Evolutionary conservation across 2,329 filamentous ascomycete species (phyloP).

Genomic region (Chaetomiaceae sp.): DNA sequence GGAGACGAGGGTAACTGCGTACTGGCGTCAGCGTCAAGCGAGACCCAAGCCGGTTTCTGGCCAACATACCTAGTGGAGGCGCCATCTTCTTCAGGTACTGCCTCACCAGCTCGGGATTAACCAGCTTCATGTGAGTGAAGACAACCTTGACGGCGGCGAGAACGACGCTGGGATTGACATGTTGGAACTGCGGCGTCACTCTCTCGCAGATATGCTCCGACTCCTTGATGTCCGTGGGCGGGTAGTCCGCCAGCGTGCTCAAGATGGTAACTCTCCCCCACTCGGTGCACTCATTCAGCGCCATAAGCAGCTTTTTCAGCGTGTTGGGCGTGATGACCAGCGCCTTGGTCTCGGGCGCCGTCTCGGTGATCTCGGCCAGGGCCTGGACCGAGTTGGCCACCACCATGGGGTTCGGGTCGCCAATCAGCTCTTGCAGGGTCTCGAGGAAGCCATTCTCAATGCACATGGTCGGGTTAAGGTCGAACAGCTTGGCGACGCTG

Average conservation of each 20-base stretch:
- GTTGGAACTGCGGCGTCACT: constrained; percentile 94
- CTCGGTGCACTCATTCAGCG: constrained; percentile 95
- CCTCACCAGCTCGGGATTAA: constrained; percentile 70
- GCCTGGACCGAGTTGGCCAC: constrained; percentile 96
- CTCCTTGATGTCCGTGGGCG: constrained; percentile 82
- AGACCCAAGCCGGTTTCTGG: not conserved
- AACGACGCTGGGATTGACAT: constrained; percentile 95
- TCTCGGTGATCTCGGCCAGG: constrained; percentile 82
- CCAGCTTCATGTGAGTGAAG: constrained; percentile 87
- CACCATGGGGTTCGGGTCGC: constrained; percentile 97
- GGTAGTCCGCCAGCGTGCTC: constrained; percentile 82
- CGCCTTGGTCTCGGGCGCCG: constrained; percentile 83
- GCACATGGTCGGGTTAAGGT: constrained; percentile 86
- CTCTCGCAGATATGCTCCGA: constrained; percentile 97
- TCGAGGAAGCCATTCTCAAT: constrained; percentile 96
- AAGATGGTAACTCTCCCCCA: constrained; percentile 96
- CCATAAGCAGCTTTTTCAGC: constrained; percentile 93
- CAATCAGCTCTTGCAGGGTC: constrained; percentile 88
- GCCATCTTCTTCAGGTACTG: constrained; percentile 99
- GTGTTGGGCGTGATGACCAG: constrained; percentile 74
- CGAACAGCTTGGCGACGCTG: constrained; percentile 96
- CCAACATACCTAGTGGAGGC: constrained; percentile 69
- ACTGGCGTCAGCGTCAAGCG: constrained; percentile 22
- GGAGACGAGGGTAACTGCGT: constrained; percentile 84
- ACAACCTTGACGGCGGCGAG: constrained; percentile 96